phyloP scores from a whole-genome alignment of 2,329 filamentous ascomycete genomes.

The Penicillium fuscoglaucum region DNA sequence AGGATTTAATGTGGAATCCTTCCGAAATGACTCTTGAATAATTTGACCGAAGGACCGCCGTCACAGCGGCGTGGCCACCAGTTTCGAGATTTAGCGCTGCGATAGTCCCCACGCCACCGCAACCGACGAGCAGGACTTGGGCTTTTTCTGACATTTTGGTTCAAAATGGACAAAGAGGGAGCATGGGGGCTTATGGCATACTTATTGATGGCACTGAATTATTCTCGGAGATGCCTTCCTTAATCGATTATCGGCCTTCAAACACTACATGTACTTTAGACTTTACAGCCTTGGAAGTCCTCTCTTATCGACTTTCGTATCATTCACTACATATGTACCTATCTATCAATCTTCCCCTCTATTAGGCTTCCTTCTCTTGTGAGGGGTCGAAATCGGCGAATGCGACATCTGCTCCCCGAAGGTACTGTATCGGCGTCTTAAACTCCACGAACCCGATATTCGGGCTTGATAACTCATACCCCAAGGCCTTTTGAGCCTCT shows the following conservation, averaged over 20 bases:
- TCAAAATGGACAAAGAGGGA: no score
- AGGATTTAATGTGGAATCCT: slow-evolving; percentile 5
- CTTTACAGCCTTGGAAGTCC: neutral
- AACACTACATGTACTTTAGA: no score
- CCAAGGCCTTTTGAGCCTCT: neutral
- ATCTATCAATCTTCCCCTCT: neutral
- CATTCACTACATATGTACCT: neutral
- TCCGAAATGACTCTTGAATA: slow-evolving; percentile 32
- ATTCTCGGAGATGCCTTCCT: no score
- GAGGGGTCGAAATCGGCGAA: neutral
- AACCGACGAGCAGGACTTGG: no score
- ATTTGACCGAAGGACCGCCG: slow-evolving; percentile 59
- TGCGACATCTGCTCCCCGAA: neutral
- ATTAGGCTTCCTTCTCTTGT: neutral
- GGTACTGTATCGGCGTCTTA: neutral
- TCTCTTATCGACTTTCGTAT: neutral
- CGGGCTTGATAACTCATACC: neutral
- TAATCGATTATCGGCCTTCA: no score
- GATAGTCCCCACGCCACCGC: slow-evolving; percentile 60
- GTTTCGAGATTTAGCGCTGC: slow-evolving; percentile 57
- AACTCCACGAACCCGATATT: neutral
- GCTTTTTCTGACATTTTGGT: no score
- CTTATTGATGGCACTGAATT: no score
- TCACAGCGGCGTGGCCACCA: slow-evolving; percentile 54
- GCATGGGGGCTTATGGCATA: no score